Evolutionary conservation across 495 filamentous ascomycete species (phyloP).

Genomic region (Viridothelium virens): DNA sequence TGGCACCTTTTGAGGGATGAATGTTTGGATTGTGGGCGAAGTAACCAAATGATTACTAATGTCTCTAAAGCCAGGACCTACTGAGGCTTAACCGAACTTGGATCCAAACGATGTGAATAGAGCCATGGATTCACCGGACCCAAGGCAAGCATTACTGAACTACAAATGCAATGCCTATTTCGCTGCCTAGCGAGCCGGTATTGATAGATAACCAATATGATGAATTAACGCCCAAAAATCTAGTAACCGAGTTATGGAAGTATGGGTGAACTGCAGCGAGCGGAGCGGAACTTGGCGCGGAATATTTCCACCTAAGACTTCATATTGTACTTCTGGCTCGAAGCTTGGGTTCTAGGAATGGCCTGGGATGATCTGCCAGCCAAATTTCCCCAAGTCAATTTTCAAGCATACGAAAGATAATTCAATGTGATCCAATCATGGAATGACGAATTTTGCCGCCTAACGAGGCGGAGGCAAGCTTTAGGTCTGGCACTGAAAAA

Average conservation of each 20-base stretch:
- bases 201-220: not conserved
- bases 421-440: not conserved
- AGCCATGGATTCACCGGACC: too few relatives aligned
- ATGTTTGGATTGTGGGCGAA: too few relatives aligned
- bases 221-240: not conserved
- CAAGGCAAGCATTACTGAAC: too few relatives aligned
- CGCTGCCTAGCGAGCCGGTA: too few relatives aligned
- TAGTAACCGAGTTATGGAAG: not conserved
- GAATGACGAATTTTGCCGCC: not conserved
- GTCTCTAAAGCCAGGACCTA: too few relatives aligned
- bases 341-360: too few relatives aligned
- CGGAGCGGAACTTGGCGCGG: constrained; percentile 6
- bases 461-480: not conserved
- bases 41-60: not conserved
- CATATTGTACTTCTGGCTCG: not conserved
- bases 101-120: too few relatives aligned
- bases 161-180: too few relatives aligned
- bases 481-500: not conserved
- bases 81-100: too few relatives aligned
- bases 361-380: too few relatives aligned
- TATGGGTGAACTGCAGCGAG: not conserved
- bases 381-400: too few relatives aligned
- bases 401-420: not conserved
- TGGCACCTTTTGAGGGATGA: too few relatives aligned
- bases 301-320: not conserved